phyloP scores from a whole-genome alignment of 2,329 filamentous ascomycete genomes.

The Cladosporium colombiae region DNA sequence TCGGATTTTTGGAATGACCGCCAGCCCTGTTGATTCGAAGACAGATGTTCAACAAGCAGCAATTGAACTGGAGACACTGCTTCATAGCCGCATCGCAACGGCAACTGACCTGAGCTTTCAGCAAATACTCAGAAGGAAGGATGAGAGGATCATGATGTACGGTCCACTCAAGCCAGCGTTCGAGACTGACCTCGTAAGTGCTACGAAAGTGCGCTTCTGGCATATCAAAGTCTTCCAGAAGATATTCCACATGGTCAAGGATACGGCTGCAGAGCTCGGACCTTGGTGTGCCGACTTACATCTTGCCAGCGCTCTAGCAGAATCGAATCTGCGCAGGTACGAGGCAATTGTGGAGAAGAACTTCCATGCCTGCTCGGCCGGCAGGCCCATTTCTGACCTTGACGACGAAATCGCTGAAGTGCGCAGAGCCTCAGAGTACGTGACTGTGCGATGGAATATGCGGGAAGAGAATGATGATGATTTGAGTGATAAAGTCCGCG shows the following conservation, averaged over 20 bases:
- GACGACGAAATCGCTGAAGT: slow-evolving; percentile 60
- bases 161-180: slow-evolving; percentile 55
- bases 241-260: slow-evolving; percentile 60
- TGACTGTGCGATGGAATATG: slow-evolving; percentile 23
- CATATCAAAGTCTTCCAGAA: slow-evolving; percentile 56
- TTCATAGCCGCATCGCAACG: slow-evolving; percentile 84
- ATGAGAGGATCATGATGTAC: slow-evolving; percentile 59
- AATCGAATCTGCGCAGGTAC: slow-evolving; percentile 26
- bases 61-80: slow-evolving; percentile 68
- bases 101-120: slow-evolving; percentile 61
- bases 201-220: slow-evolving; percentile 56
- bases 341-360: slow-evolving; percentile 31
- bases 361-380: slow-evolving; percentile 36
- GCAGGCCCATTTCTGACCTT: slow-evolving; percentile 40
- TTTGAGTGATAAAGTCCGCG: slow-evolving; percentile 72
- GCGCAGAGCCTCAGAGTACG: slow-evolving; percentile 54
- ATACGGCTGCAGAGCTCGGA: slow-evolving; percentile 68
- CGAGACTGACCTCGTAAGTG: slow-evolving; percentile 65
- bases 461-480: slow-evolving; percentile 28
- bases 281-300: slow-evolving; percentile 81
- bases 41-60: slow-evolving; percentile 69
- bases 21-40: slow-evolving; percentile 86
- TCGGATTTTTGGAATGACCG: slow-evolving; percentile 92
- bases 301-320: slow-evolving; percentile 20
- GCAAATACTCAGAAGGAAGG: slow-evolving; percentile 46